Evolutionary conservation across 2,329 filamentous ascomycete genomes (phyloP).

Genomic region (Furcasterigmium sp.): DNA sequence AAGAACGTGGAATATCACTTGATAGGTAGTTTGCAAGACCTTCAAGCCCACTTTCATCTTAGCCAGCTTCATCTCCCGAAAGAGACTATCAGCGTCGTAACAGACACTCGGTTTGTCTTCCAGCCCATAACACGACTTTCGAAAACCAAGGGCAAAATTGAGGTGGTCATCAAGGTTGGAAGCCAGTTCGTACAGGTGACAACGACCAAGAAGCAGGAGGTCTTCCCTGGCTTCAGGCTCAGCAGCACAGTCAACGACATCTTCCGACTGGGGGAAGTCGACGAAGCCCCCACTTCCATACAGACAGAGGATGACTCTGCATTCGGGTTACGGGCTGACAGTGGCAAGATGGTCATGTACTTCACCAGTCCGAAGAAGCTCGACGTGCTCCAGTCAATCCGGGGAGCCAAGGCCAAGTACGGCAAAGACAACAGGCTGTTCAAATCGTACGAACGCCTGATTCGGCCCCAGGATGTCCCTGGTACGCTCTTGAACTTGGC

Average conservation of each 20-base stretch:
- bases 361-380: slow-evolving; percentile 62
- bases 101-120: slow-evolving; percentile 60
- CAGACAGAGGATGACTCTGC: slow-evolving; percentile 62
- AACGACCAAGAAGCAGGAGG: slow-evolving; percentile 63
- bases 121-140: slow-evolving; percentile 61
- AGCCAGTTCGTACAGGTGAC: slow-evolving; percentile 67
- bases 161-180: slow-evolving; percentile 63
- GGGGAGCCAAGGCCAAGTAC: slow-evolving; percentile 57
- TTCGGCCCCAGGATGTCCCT: slow-evolving; percentile 65
- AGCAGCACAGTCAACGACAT: slow-evolving; percentile 65
- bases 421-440: slow-evolving; percentile 56
- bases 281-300: slow-evolving; percentile 60
- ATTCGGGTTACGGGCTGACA: slow-evolving; percentile 63
- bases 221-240: slow-evolving; percentile 56
- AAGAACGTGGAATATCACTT: slow-evolving; percentile 62
- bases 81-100: slow-evolving; percentile 64
- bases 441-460: slow-evolving; percentile 59
- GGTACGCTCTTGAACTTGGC: slow-evolving; percentile 65
- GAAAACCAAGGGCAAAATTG: slow-evolving; percentile 65
- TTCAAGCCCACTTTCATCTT: slow-evolving; percentile 62
- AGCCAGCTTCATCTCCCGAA: slow-evolving; percentile 63
- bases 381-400: slow-evolving; percentile 59
- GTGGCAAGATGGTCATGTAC: slow-evolving; percentile 67
- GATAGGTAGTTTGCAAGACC: slow-evolving; percentile 59
- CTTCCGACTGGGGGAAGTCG: slow-evolving; percentile 62